These are phyloP conservation scores for Trametes maxima DNA, from an alignment of 768 basidiomycete genomes.

Conservation along the genomic window DNA sequence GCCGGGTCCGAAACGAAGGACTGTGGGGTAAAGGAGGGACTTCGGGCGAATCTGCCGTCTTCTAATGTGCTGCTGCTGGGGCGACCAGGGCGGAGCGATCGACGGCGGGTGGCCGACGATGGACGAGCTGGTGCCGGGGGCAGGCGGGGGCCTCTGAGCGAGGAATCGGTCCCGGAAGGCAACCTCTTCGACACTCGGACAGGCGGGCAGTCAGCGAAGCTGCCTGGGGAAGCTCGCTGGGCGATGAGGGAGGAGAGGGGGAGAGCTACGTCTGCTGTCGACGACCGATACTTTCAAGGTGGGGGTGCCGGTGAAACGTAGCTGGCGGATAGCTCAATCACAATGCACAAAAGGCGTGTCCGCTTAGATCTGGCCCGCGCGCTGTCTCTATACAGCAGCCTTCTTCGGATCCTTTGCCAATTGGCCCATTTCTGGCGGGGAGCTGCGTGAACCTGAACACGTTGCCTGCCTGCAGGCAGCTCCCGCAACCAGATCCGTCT, in stretches of 20 bases:
- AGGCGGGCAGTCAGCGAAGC: slow-evolving; percentile 11
- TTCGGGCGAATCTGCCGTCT: slow-evolving; percentile 25
- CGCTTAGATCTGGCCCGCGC: slow-evolving; percentile 29
- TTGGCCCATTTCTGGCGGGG: slow-evolving; percentile 31
- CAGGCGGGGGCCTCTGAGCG: slow-evolving; percentile 13
- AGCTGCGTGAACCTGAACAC: slow-evolving; percentile 31
- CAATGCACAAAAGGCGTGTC: slow-evolving; percentile 34
- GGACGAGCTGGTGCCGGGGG: slow-evolving; percentile 6
- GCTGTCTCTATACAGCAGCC: slow-evolving; percentile 27
- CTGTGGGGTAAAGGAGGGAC: slow-evolving; percentile 25
- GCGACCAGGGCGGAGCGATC: slow-evolving; percentile 20
- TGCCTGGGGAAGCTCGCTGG: slow-evolving; percentile 18
- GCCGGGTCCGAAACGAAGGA: slow-evolving; percentile 30
- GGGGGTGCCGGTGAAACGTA: slow-evolving; percentile 26
- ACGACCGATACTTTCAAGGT: slow-evolving; percentile 32
- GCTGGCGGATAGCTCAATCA: slow-evolving; percentile 28
- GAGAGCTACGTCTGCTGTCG: slow-evolving; percentile 26
- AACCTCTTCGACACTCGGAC: slow-evolving; percentile 21
- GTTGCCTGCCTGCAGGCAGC: slow-evolving; percentile 37
- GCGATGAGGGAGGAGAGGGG: slow-evolving; percentile 20
- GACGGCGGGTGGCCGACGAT: slow-evolving; percentile 11
- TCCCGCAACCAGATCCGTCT: slow-evolving; percentile 27
- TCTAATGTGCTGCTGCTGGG: slow-evolving; percentile 20
- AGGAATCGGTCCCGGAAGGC: slow-evolving; percentile 18
- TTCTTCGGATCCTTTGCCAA: slow-evolving; percentile 27